These are phyloP conservation scores for Pelargonium nanum DNA, from an alignment of 345 rosid genomes.

Conservation along the genomic window DNA sequence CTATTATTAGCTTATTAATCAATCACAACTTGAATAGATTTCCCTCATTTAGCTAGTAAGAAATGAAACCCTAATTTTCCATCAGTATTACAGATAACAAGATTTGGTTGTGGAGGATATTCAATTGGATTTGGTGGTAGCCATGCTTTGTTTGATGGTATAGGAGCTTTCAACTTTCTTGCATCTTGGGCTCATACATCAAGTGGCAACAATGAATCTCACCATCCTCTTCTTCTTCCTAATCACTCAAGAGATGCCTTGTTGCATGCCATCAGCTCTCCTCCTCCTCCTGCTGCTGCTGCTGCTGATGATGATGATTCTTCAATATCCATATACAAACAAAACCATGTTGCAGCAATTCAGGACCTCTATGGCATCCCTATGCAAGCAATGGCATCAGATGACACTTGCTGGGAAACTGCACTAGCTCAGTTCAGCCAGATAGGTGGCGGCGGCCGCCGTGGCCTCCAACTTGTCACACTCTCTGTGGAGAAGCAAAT, in stretches of 20 bases:
- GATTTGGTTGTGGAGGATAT: constrained; percentile 17
- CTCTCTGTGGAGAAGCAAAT: constrained; percentile 4
- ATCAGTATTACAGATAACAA: constrained; percentile 18
- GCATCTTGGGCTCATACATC: constrained; percentile 17
- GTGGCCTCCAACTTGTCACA: constrained; percentile 8
- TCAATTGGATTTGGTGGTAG: constrained; percentile 16
- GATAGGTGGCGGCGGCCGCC: constrained; percentile 5
- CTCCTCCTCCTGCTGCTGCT: not conserved
- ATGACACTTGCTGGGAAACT: constrained; percentile 17
- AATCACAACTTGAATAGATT: too few relatives aligned
- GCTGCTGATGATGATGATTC: too few relatives aligned
- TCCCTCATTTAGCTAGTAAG: too few relatives aligned
- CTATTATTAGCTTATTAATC: too few relatives aligned
- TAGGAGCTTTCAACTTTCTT: constrained; percentile 14
- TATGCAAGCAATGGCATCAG: constrained; percentile 15
- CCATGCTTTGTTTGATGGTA: constrained; percentile 18
- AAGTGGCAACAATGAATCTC: constrained; percentile 9
- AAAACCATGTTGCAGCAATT: constrained; percentile 14
- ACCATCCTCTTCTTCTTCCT: constrained; percentile 6
- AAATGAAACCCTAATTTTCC: too few relatives aligned
- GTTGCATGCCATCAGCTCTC: constrained; percentile 8
- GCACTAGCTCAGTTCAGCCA: constrained; percentile 9
- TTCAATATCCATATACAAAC: constrained; percentile 21
- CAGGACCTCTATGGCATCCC: constrained; percentile 18
- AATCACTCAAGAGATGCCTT: constrained; percentile 17